These are phyloP conservation scores for Sporothrix variecibatus DNA, from an alignment of 2,329 filamentous ascomycete species.

Conservation along the genomic window DNA sequence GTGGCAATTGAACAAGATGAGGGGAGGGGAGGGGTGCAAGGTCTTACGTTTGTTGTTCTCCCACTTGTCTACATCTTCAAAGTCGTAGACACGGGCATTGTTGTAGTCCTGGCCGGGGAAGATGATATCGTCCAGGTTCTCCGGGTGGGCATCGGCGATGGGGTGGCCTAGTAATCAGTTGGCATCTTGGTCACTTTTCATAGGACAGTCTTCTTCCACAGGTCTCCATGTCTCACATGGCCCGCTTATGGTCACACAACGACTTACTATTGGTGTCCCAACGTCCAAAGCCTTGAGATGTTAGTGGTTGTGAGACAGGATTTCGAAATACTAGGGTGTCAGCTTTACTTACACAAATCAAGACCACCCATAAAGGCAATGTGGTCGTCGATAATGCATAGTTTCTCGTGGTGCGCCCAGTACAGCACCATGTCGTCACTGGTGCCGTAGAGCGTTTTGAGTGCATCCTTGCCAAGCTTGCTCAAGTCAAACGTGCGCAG, in stretches of 20 bases:
- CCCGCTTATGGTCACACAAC: background rate
- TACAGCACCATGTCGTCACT: constrained; percentile 80
- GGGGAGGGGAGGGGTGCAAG: background rate
- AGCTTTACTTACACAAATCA: constrained; percentile 64
- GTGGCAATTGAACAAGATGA: background rate
- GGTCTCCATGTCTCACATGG: background rate
- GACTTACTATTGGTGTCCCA: constrained; percentile 76
- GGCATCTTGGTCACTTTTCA: background rate
- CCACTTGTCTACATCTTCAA: constrained; percentile 74
- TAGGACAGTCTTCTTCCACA: background rate
- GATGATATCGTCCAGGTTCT: constrained; percentile 71
- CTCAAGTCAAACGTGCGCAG: constrained; percentile 57
- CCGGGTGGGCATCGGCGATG: constrained; percentile 80
- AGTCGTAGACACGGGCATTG: constrained; percentile 82
- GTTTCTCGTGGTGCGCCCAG: constrained; percentile 93
- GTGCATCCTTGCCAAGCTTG: constrained; percentile 68
- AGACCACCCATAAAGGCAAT: constrained; percentile 89
- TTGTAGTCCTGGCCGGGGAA: constrained; percentile 94
- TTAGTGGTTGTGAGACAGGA: background rate
- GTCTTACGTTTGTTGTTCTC: constrained; percentile 73
- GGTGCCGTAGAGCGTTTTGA: constrained; percentile 80
- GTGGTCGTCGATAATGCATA: constrained; percentile 77
- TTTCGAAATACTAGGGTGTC: too few relatives aligned
- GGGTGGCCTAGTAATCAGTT: constrained; percentile 58
- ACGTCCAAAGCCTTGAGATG: constrained; percentile 67